Conservation (phyloP, 2,329 filamentous ascomycete species). For the Stromatinia cepivora region DNA sequence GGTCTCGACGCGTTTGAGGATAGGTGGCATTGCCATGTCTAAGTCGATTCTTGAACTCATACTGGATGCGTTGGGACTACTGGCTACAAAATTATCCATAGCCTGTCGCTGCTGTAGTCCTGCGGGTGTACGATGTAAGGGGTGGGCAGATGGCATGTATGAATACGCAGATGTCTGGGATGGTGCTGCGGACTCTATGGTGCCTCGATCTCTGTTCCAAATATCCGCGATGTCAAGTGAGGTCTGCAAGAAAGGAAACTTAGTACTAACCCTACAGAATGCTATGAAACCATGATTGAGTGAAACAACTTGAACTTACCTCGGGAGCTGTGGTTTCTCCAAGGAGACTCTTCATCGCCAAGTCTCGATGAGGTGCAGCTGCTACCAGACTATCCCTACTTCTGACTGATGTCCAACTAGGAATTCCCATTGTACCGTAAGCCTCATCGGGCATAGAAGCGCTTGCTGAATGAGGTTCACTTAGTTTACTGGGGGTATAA, state of each 20-base stretch:
- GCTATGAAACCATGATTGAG: neutral
- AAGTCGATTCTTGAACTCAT: neutral
- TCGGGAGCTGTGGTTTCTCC: neutral
- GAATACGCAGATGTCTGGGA: neutral
- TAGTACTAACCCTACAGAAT: neutral
- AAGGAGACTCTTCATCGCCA: neutral
- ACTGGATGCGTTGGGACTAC: neutral
- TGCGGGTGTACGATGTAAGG: neutral
- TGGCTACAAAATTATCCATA: neutral
- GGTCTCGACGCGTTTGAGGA: neutral
- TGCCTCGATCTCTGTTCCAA: neutral
- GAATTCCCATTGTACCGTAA: neutral
- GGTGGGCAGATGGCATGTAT: neutral
- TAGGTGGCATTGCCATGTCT: neutral
- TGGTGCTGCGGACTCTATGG: neutral
- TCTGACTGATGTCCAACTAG: neutral
- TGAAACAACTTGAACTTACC: slow-evolving; percentile 5
- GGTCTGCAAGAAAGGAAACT: neutral
- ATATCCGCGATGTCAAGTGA: neutral
- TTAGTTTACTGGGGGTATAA: neutral
- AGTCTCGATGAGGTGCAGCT: slow-evolving; percentile 1
- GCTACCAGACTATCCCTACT: slow-evolving; percentile 5
- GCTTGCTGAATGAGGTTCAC: neutral
- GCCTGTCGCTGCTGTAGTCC: neutral
- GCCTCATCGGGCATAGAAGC: neutral